phyloP scores from a whole-genome alignment of 192 early-diverging fungal genomes.

The Coemansia sp. region DNA sequence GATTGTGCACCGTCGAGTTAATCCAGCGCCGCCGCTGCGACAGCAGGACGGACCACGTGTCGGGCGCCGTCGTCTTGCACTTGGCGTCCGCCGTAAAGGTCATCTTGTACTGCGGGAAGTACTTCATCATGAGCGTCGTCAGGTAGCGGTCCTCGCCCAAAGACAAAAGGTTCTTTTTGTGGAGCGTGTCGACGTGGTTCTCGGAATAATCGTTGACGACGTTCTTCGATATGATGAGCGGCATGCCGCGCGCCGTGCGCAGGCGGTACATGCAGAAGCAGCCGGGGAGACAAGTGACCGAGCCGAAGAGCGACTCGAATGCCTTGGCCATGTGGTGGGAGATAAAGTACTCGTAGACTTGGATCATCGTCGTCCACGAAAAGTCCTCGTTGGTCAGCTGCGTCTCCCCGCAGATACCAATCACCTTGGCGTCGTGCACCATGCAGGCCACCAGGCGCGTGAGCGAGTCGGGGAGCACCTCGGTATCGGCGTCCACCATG shows the following conservation, averaged over 20 bases:
- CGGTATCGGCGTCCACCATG: conserved; percentile 99
- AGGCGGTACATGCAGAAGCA: conserved; percentile 99
- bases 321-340: conserved; percentile 96
- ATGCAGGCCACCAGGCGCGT: conserved; percentile 95
- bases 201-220: conserved; percentile 92
- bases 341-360: conserved; percentile 99
- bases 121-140: conserved; percentile 94
- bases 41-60: conserved; percentile 90
- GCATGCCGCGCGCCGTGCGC: conserved; percentile 88
- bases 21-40: conserved; percentile 99
- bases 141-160: conserved; percentile 99
- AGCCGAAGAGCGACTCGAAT: conserved; percentile 97
- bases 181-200: conserved; percentile 94
- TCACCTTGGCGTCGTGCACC: conserved; percentile 90
- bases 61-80: conserved; percentile 94
- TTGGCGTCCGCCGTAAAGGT: conserved; percentile 94
- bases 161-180: conserved; percentile 98
- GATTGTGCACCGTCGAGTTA: conserved; percentile 99
- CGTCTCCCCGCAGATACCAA: conserved; percentile 97
- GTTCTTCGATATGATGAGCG: conserved; percentile 82
- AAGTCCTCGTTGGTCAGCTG: conserved; percentile 90
- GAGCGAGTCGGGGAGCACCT: conserved; percentile 88
- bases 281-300: conserved; percentile 97
- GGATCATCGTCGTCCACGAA: conserved; percentile 98
- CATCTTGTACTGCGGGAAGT: conserved; percentile 96